Evolutionary conservation across 1,139 yeast species (phyloP).

Genomic region (Lipomyces yarrowii): DNA sequence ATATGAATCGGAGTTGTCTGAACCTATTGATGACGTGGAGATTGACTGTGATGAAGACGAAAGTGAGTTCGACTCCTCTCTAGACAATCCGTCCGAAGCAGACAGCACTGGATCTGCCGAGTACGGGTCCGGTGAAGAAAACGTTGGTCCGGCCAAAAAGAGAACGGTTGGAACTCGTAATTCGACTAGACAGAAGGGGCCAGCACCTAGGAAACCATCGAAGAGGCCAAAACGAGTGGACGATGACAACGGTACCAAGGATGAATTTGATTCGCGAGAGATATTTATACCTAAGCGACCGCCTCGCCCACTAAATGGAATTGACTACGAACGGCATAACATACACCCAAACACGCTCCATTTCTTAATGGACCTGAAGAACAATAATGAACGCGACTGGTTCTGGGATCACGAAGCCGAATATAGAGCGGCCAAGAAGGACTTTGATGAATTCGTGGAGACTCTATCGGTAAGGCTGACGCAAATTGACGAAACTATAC

Average conservation of each 20-base stretch:
- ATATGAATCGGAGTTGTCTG: not conserved
- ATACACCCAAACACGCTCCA: conserved; percentile 35
- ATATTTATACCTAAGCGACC: conserved; percentile 22
- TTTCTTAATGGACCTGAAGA: conserved; percentile 29
- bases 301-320: conserved; percentile 23
- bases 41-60: not conserved
- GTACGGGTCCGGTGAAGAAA: not conserved
- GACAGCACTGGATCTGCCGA: not conserved
- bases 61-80: not conserved
- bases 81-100: not conserved
- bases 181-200: not conserved
- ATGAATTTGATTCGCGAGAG: conserved; percentile 20
- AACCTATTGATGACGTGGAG: not conserved
- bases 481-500: conserved; percentile 33
- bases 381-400: conserved; percentile 36
- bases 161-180: not conserved
- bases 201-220: not conserved
- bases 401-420: conserved; percentile 35
- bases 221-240: not conserved
- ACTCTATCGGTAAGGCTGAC: conserved; percentile 22
- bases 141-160: not conserved
- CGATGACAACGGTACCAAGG: conserved; percentile 5
- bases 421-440: conserved; percentile 33
- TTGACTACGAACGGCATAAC: conserved; percentile 18
- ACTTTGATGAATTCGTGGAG: conserved; percentile 34